These are phyloP conservation scores for Yamadazyma siamensis DNA, from an alignment of 1,139 yeast species.

Conservation along the genomic window DNA sequence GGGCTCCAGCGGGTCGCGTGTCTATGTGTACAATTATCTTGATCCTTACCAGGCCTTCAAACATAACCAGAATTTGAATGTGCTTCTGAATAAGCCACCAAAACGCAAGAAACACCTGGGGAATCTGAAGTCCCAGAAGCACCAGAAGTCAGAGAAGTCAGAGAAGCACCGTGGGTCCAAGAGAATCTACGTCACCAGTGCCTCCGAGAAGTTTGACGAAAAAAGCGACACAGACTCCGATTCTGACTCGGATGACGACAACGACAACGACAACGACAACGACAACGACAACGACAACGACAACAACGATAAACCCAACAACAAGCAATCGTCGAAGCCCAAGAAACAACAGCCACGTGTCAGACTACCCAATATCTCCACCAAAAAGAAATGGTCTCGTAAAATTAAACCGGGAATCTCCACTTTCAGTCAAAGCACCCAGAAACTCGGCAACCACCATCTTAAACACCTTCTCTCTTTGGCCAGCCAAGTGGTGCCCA, in stretches of 20 bases:
- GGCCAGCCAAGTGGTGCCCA: slow-evolving; percentile 62
- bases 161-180: too few species aligned
- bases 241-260: slow-evolving; percentile 7
- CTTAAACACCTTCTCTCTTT: slow-evolving; percentile 50
- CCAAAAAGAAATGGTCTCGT: slow-evolving; percentile 53
- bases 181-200: not conserved
- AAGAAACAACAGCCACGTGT: slow-evolving; percentile 13
- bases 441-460: slow-evolving; percentile 59
- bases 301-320: slow-evolving; percentile 7
- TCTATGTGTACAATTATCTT: slow-evolving; percentile 68
- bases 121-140: too few species aligned
- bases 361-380: slow-evolving; percentile 38
- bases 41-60: slow-evolving; percentile 40
- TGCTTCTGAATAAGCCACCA: too few species aligned
- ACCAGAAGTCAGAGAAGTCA: too few species aligned
- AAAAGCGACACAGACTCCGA: slow-evolving; percentile 2
- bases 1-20: slow-evolving; percentile 80
- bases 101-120: too few species aligned
- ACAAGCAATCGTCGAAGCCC: slow-evolving; percentile 11
- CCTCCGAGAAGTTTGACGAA: slow-evolving; percentile 8
- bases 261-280: slow-evolving; percentile 11
- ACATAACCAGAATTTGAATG: slow-evolving; percentile 17
- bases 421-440: slow-evolving; percentile 47
- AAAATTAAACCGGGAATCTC: slow-evolving; percentile 70
- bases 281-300: slow-evolving; percentile 12